A percentile compares a stretch with the other conserved stretches of the same genome.
Evolutionary conservation across 306 rosid species (phyloP).

Genomic region (Prunus dulcis): DNA sequence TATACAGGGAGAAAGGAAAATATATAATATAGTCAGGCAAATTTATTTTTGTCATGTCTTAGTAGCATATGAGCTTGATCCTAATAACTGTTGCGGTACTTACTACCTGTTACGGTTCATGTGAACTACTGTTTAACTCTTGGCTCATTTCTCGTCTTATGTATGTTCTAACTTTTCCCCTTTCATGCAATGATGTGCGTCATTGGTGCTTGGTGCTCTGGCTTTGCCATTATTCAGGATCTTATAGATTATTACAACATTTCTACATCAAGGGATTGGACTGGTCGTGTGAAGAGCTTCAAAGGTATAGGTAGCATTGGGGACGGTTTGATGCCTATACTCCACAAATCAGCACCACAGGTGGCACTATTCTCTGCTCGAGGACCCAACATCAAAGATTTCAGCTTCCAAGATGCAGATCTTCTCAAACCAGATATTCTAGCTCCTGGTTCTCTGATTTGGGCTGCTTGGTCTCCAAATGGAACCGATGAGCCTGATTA

Average conservation of each 20-base stretch:
- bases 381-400: slow-evolving; percentile 94
- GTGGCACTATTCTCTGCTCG: slow-evolving; percentile 95
- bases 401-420: slow-evolving; percentile 93
- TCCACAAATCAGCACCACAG: slow-evolving; percentile 96
- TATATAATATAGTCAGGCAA: not conserved
- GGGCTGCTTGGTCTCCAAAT: slow-evolving; percentile 99
- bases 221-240: slow-evolving; percentile 51
- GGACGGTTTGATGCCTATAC: slow-evolving; percentile 84
- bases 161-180: slow-evolving; percentile 14
- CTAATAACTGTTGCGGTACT: not conserved
- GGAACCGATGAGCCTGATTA: slow-evolving; percentile 97
- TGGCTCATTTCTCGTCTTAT: slow-evolving; percentile 1
- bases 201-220: slow-evolving; percentile 21
- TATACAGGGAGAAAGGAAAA: not conserved
- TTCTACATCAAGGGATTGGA: slow-evolving; percentile 96
- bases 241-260: slow-evolving; percentile 83
- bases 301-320: slow-evolving; percentile 79
- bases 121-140: slow-evolving; percentile 6
- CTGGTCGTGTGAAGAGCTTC: slow-evolving; percentile 91
- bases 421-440: slow-evolving; percentile 98
- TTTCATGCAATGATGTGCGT: slow-evolving; percentile 11
- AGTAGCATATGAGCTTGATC: slow-evolving; percentile 5
- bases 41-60: slow-evolving; percentile 6
- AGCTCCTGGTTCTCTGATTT: slow-evolving; percentile 97
- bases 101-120: not conserved